Percentiles rank a stretch among this genome's conserved stretches.
Evolutionary conservation across 345 rosid genomes (phyloP).

Genomic region (Hirschfeldia incana): DNA sequence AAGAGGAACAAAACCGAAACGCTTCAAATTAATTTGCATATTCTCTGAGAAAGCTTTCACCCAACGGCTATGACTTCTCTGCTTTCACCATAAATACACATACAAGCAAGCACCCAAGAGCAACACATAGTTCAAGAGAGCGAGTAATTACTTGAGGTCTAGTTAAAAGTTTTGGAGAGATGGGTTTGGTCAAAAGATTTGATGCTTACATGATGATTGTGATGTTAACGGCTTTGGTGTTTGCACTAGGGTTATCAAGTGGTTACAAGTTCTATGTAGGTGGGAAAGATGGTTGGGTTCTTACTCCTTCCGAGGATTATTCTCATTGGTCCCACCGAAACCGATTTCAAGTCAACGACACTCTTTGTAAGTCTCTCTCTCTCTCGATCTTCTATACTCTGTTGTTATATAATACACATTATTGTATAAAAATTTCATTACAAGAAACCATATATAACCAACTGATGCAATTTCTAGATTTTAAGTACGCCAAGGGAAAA

Average conservation of each 20-base stretch:
- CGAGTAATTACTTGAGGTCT: neutral
- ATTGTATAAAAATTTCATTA: neutral
- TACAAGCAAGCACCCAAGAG: constrained; percentile 3
- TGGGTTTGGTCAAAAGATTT: constrained; percentile 21
- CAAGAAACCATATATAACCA: too few species aligned
- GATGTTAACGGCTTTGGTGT: constrained; percentile 35
- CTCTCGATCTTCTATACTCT: neutral
- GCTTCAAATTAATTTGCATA: constrained; percentile 19
- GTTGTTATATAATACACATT: neutral
- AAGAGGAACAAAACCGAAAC: constrained; percentile 40
- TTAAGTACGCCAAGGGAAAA: constrained; percentile 41
- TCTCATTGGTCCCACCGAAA: constrained; percentile 79
- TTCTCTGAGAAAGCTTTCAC: constrained; percentile 13
- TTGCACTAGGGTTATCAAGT: constrained; percentile 31
- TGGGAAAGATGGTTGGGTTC: constrained; percentile 80
- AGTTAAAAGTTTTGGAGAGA: neutral
- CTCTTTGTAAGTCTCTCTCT: constrained; percentile 53
- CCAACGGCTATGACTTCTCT: constrained; percentile 39
- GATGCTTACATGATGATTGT: constrained; percentile 22
- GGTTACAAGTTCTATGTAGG: constrained; percentile 65
- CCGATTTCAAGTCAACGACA: constrained; percentile 84
- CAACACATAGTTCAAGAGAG: constrained; percentile 1
- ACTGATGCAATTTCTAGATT: constrained; percentile 17
- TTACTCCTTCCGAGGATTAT: constrained; percentile 62
- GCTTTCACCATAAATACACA: constrained; percentile 37